These are phyloP conservation scores for Trichomonas gallinae DNA, from an alignment of 208 protist species.

Conservation along the genomic window DNA sequence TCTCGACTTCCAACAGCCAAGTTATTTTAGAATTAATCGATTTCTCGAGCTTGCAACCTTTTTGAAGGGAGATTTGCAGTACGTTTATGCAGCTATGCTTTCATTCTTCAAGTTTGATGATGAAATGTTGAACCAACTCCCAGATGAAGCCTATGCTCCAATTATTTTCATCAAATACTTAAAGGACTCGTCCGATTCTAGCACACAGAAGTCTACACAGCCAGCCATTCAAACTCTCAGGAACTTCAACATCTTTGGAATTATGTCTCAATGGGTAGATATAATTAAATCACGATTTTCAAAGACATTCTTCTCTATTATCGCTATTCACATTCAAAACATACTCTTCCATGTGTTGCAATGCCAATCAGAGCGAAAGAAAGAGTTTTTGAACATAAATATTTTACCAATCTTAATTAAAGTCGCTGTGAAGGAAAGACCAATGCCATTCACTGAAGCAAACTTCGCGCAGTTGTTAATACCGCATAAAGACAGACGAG, in stretches of 20 bases:
- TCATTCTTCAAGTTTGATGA: not conserved
- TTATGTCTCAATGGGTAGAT: not conserved
- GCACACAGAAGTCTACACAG: not conserved
- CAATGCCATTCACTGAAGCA: not conserved
- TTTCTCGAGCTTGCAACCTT: not conserved
- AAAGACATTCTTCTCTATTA: not conserved
- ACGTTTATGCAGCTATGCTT: not conserved
- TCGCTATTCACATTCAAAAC: not conserved
- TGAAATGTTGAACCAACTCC: not conserved
- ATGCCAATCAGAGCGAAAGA: not conserved
- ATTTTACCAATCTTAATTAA: not conserved
- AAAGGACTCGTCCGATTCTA: not conserved
- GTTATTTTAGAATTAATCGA: not conserved
- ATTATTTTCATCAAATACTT: not conserved
- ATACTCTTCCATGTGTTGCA: not conserved
- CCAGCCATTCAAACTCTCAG: not conserved
- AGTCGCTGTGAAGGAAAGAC: not conserved
- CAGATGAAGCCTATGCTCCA: not conserved
- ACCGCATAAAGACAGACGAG: not conserved
- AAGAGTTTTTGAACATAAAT: not conserved
- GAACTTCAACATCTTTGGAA: not conserved
- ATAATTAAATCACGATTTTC: not conserved
- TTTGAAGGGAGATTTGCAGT: not conserved
- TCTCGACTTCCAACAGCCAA: not conserved
- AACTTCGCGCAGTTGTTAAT: not conserved